Base-by-base conservation (phyloP, 2,329 filamentous ascomycete species). In the Venturia nashicola region DNA sequence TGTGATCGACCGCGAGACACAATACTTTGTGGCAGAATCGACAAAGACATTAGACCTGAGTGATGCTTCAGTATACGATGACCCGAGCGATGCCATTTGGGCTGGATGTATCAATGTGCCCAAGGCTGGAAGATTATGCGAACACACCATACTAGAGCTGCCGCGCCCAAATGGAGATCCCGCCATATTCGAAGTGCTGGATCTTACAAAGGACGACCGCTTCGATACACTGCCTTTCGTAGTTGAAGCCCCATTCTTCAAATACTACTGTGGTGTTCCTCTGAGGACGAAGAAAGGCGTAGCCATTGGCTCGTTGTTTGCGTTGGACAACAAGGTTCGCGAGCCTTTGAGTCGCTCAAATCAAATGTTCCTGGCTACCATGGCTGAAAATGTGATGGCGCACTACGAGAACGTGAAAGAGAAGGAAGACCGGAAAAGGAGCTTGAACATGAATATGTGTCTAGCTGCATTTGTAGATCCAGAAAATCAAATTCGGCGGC, bases 11-110 rank as follows among this genome's bases (percentile, higher is more conserved):
- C 73, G 75, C 27, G 73, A 78, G 9, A 74, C 71, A 27, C 79
- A 81, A 66, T 81, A 79, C 65, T 77, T 82, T 36, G 69, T 83
- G 18, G 78, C 79, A n/a, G 80, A 83, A 68, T 76, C 78, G 18
- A 80, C 79, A 3, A 74, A 73, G 65, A 76, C 74, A 0, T 67
- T 76, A 7, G 72, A 72, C 61, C 69, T 80, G 11, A 72, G 73
- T 36, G 68, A 78, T 39, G 68, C 68, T 36, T 63, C 68, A 5
- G 65, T 69, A 3, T 71, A 69, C 54, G 73, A 76, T 20, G 67
- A 71, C 1, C 43, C 70, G 65, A 61, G 70, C 65, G 66, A 74
- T 72, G 64, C 72, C 64, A 62, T 73, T 63, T 70, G 76, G 76
- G 51, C 59, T 5, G 55, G 63, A 32, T 71, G 72, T 61, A 67